Evolutionary conservation across 352 stramenopile species (phyloP).

Genomic region (Globisporangium carolinianum): DNA sequence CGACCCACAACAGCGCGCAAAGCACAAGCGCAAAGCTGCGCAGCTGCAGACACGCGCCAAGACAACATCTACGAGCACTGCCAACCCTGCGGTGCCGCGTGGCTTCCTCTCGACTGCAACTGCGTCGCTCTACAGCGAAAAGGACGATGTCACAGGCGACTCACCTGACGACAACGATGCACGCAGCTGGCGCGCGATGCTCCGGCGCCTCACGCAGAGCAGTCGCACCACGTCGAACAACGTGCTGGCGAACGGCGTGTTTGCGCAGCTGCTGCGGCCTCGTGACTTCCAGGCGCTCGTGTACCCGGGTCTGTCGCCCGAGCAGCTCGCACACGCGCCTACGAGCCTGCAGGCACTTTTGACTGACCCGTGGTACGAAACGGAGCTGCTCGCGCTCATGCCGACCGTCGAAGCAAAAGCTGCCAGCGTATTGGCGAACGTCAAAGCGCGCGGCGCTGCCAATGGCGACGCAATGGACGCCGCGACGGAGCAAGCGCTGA

Average conservation of each 20-base stretch:
- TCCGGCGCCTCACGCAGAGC: slow-evolving; percentile 48
- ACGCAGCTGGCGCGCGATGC: slow-evolving; percentile 57
- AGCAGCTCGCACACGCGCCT: slow-evolving; percentile 58
- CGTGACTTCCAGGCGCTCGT: slow-evolving; percentile 71
- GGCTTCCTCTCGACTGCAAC: slow-evolving; percentile 44
- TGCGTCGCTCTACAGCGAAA: slow-evolving; percentile 58
- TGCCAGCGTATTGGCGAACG: slow-evolving; percentile 64
- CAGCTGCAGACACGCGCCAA: slow-evolving; percentile 1
- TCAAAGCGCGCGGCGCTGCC: slow-evolving; percentile 66
- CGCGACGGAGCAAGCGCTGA: slow-evolving; percentile 51
- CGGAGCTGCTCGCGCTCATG: slow-evolving; percentile 73
- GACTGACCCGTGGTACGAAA: slow-evolving; percentile 74
- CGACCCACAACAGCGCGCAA: slow-evolving; percentile 54
- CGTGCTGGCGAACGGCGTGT: slow-evolving; percentile 74
- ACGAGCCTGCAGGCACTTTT: slow-evolving; percentile 69
- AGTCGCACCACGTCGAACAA: slow-evolving; percentile 36
- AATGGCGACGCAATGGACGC: slow-evolving; percentile 77
- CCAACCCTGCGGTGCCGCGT: slow-evolving; percentile 20
- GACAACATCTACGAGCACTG: background rate
- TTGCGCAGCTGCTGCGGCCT: slow-evolving; percentile 63
- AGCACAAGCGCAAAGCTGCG: slow-evolving; percentile 21
- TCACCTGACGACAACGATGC: slow-evolving; percentile 16
- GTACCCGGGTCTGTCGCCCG: slow-evolving; percentile 67
- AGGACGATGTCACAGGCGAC: slow-evolving; percentile 28
- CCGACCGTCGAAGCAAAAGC: slow-evolving; percentile 76